Percentiles rank a stretch among this genome's conserved stretches.
phyloP scores from a whole-genome alignment of 139 green algal species.

The Astrephomene gubernaculifera region DNA sequence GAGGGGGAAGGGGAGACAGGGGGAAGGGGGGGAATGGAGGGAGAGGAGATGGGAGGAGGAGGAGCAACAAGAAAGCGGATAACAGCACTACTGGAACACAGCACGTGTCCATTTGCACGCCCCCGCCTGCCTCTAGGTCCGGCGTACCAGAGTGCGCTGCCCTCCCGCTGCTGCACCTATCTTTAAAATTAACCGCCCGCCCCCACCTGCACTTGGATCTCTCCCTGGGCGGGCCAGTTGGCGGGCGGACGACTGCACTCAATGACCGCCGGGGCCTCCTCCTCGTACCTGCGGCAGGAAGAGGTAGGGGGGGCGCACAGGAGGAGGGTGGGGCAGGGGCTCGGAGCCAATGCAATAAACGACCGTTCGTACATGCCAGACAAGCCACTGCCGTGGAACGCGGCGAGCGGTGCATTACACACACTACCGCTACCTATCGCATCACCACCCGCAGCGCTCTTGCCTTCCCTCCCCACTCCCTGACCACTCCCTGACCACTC shows the following conservation, averaged over 20 bases:
- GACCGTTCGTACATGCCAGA: not conserved
- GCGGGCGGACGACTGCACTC: slow-evolving; percentile 30
- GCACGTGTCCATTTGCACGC: too few species aligned
- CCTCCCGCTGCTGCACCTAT: not conserved
- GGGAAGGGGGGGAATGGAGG: not conserved
- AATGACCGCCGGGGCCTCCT: slow-evolving; percentile 66
- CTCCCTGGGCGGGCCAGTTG: slow-evolving; percentile 75
- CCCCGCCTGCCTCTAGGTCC: too few species aligned
- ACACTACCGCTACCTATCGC: too few species aligned
- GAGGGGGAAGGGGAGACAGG: not conserved
- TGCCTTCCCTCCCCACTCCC: not conserved
- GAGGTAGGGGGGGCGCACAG: not conserved
- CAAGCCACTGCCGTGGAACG: not conserved
- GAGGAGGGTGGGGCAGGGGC: not conserved
- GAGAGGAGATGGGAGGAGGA: not conserved
- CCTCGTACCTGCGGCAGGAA: slow-evolving; percentile 45
- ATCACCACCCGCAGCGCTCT: too few species aligned
- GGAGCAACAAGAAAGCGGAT: too few species aligned
- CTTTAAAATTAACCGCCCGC: not conserved
- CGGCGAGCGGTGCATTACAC: too few species aligned
- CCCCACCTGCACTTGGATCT: slow-evolving; percentile 59
- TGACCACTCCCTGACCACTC: not conserved
- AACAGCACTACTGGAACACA: too few species aligned
- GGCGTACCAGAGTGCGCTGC: not conserved
- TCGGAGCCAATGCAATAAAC: not conserved